phyloP scores from a whole-genome alignment of 2,329 filamentous ascomycete species.

The Leptographium galeiforme region DNA sequence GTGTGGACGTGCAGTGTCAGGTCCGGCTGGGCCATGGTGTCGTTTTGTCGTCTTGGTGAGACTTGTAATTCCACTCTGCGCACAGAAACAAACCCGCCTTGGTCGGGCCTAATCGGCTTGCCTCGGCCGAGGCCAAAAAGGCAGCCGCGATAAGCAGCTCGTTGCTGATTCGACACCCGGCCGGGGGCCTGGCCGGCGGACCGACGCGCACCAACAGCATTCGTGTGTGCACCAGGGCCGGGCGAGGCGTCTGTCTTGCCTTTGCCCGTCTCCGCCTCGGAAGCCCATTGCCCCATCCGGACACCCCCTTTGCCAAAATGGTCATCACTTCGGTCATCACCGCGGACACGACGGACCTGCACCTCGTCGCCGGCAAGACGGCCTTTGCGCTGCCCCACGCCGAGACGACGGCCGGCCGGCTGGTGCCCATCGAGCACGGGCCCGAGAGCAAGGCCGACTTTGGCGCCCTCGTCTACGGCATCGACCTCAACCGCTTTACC shows the following conservation, averaged over 20 bases:
- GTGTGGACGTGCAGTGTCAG: conserved; percentile 6
- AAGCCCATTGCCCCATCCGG: too few species aligned
- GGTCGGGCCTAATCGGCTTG: background rate
- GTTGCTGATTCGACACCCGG: background rate
- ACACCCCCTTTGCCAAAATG: conserved; percentile 7
- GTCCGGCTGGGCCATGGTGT: background rate
- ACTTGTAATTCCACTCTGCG: background rate
- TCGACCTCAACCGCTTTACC: conserved; percentile 22
- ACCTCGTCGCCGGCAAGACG: conserved; percentile 1
- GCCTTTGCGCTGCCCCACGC: conserved; percentile 15
- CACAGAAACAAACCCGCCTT: too few species aligned
- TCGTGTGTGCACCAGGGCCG: too few species aligned
- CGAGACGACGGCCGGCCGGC: conserved; percentile 12
- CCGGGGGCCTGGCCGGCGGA: background rate
- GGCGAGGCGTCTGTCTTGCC: too few species aligned
- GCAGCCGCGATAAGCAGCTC: background rate
- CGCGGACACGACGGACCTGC: conserved; percentile 10
- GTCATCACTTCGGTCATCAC: conserved; percentile 14
- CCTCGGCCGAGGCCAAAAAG: background rate
- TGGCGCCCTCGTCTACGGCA: conserved; percentile 21
- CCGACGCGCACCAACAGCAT: background rate
- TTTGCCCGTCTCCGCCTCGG: too few species aligned
- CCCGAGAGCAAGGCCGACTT: conserved; percentile 20
- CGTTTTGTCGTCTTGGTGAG: background rate
- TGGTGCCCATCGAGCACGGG: conserved; percentile 15